Base-by-base conservation (phyloP, 1,139 yeast species). In the Taphrina pruni region DNA sequence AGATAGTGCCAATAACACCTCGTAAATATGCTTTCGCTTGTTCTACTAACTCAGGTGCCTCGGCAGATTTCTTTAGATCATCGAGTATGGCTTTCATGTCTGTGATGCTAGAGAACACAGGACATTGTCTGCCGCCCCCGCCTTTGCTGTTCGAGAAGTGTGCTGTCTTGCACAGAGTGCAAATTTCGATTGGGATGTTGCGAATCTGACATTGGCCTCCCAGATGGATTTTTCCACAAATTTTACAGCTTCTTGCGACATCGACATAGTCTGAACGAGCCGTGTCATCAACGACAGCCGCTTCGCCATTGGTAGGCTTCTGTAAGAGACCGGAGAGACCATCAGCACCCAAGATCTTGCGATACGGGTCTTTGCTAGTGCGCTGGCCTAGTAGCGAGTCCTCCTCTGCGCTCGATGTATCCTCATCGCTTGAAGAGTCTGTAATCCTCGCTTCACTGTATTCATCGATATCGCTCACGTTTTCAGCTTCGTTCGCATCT, bases 181-280 rank as follows among this genome's bases (percentile, higher is more conserved):
- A 64, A 26, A 64, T 46, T 38, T 64, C 67, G 48, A 64, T 43
- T 0, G 67, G 67, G 14, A 64, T 45, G 50, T 64, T 55, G 61
- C 67, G 67, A 11, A 64, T 39, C 39, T 64, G 67, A 38, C 67
- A 64, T 35, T 64, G 67, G 11, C 67, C 67, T 6, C 67, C 67
- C 9, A 54, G 36, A 41, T 64, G 67, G 7, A 46, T 64, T 17
- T 46, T 36, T 35, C 35, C 26, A 14, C 67, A 64, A 0, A 64
- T 46, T 17, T 64, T 64, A 26, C 67, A 64, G 26, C 36, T 50
- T 36, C n/a, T 7, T 21, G 54, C 54, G 14, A 50, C n/a, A 6
- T 50, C 54, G 32, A 50, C n/a, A n/a, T 7, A 50, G 35, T 50
- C 54, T 9, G 11, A 14, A 6, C 35, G 57, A 11, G 12, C 36